These are phyloP conservation scores for Neofusicoccum ribis DNA, from an alignment of 2,329 filamentous ascomycete species.

Conservation along the genomic window DNA sequence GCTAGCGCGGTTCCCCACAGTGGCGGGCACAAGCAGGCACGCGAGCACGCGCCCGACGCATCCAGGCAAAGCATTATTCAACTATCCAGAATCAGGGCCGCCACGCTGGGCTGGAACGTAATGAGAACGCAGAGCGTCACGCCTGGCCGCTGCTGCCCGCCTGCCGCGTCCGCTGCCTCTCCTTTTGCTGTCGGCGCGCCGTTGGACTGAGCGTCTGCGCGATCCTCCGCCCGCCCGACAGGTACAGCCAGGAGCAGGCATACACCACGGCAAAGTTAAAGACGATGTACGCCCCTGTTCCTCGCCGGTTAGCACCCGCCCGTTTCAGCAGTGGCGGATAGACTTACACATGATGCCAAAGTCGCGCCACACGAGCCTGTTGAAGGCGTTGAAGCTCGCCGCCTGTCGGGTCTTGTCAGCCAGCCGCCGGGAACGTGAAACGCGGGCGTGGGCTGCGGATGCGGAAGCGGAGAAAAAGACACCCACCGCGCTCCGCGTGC, in stretches of 20 bases:
- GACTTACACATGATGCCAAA: constrained; percentile 61
- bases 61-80: constrained; percentile 5
- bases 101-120: not conserved
- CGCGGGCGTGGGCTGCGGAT: not conserved
- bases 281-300: constrained; percentile 52
- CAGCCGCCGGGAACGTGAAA: not conserved
- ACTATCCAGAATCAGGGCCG: not conserved
- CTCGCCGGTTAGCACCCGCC: not conserved
- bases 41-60: constrained; percentile 15
- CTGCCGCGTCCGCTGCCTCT: not conserved
- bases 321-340: constrained; percentile 18
- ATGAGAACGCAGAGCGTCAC: not conserved
- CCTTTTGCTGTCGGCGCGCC: constrained; percentile 2
- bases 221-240: constrained; percentile 43
- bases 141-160: constrained; percentile 1
- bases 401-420: constrained; percentile 21
- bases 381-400: constrained; percentile 60
- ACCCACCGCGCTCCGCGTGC: not conserved
- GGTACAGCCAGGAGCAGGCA: constrained; percentile 55
- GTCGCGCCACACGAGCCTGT: constrained; percentile 63
- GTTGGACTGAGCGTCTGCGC: constrained; percentile 24
- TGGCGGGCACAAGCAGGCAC: not conserved
- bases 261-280: constrained; percentile 64
- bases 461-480: not conserved
- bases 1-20: constrained; percentile 9